Conservation (phyloP, 108 stramenopile species). For the Skeletonema costatum region DNA sequence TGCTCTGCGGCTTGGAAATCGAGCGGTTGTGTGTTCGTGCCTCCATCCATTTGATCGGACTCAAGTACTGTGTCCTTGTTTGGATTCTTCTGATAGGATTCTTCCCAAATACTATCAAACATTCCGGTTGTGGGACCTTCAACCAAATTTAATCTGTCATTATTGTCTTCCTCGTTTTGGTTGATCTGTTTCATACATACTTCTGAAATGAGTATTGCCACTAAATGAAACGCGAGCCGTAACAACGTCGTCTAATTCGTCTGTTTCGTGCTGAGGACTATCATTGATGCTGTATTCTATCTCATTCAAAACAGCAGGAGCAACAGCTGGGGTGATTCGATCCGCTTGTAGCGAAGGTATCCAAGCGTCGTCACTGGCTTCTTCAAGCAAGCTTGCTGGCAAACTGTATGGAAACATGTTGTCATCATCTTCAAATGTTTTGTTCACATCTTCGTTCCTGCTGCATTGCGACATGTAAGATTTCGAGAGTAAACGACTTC, state of each 20-base stretch:
- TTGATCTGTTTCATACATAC: background rate
- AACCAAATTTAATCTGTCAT: background rate
- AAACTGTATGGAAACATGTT: constrained; percentile 14
- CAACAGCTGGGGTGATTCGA: background rate
- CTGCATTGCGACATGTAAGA: constrained; percentile 4
- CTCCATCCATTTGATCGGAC: background rate
- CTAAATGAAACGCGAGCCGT: background rate
- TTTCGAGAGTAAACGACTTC: background rate
- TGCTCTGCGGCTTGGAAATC: constrained; percentile 59
- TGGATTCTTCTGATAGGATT: constrained; percentile 34
- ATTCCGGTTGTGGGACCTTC: constrained; percentile 3
- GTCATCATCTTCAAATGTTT: background rate
- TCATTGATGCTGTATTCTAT: background rate
- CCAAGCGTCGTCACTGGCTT: constrained; percentile 39
- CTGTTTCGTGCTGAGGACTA: background rate
- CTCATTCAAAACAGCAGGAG: background rate
- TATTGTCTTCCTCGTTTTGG: background rate
- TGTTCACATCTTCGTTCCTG: background rate
- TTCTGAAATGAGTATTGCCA: background rate
- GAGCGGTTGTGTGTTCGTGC: background rate
- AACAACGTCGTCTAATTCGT: background rate
- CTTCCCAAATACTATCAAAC: constrained; percentile 43
- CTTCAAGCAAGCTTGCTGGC: constrained; percentile 26
- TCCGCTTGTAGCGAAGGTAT: constrained; percentile 8
- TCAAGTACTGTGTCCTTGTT: background rate